Percentiles rank a stretch among this genome's conserved stretches.
Evolutionary conservation across 352 stramenopile species (phyloP).

Genomic region (Phytophthora multivora): DNA sequence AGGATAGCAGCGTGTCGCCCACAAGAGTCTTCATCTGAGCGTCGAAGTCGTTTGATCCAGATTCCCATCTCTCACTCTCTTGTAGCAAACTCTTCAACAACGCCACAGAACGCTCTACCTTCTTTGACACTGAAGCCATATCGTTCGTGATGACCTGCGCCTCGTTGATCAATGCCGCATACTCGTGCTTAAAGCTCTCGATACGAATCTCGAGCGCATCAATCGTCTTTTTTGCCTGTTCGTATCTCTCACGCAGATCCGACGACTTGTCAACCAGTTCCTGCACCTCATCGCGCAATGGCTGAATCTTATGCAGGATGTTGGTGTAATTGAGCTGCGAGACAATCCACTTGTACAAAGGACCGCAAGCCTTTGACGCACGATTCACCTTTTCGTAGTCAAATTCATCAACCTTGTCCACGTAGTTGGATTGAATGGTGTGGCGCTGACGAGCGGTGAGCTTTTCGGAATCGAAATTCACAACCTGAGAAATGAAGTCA

Average conservation of each 20-base stretch:
- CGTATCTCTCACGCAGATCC: slow-evolving; percentile 92
- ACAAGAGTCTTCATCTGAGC: slow-evolving; percentile 96
- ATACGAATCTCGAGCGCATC: slow-evolving; percentile 96
- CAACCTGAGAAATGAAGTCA: slow-evolving; percentile 99
- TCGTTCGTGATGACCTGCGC: slow-evolving; percentile 98
- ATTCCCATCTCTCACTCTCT: slow-evolving; percentile 98
- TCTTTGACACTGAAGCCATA: slow-evolving; percentile 97
- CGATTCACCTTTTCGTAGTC: slow-evolving; percentile 93
- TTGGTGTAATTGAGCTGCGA: slow-evolving; percentile 98
- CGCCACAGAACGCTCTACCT: slow-evolving; percentile 96
- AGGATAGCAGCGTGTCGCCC: slow-evolving; percentile 95
- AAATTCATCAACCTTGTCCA: slow-evolving; percentile 91
- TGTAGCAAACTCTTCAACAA: slow-evolving; percentile 98
- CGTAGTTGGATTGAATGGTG: slow-evolving; percentile 95
- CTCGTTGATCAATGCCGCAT: slow-evolving; percentile 97
- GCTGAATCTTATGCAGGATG: slow-evolving; percentile 99
- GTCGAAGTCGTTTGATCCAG: slow-evolving; percentile 97
- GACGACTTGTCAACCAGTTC: slow-evolving; percentile 94
- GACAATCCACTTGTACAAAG: slow-evolving; percentile 99
- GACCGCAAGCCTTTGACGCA: slow-evolving; percentile 97
- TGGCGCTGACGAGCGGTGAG: slow-evolving; percentile 95
- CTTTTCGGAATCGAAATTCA: slow-evolving; percentile 99
- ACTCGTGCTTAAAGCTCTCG: slow-evolving; percentile 98
- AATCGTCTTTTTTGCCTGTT: slow-evolving; percentile 93
- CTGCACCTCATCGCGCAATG: slow-evolving; percentile 98